Conservation (phyloP, 352 stramenopile species). For the Phytopythium kandeliae region DNA sequence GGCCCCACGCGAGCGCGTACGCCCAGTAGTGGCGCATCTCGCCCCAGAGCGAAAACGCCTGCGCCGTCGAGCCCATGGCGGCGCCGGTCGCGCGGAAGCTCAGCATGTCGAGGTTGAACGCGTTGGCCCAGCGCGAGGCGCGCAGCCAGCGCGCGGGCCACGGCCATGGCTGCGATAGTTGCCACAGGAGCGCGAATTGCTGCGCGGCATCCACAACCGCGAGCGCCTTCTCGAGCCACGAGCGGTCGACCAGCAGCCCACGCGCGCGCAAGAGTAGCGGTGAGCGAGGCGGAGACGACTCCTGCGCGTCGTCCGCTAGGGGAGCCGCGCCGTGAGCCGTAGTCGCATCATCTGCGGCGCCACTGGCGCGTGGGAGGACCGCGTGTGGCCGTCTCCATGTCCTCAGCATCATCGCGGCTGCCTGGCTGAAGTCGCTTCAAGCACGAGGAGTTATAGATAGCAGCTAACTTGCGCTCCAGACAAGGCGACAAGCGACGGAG, state of each 20-base stretch:
- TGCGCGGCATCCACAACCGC: slow-evolving; percentile 42
- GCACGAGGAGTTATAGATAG: too few species aligned
- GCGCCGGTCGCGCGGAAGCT: slow-evolving; percentile 44
- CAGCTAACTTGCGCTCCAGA: too few species aligned
- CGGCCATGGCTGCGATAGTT: slow-evolving; percentile 73
- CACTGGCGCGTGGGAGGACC: not conserved
- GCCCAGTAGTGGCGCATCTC: slow-evolving; percentile 54
- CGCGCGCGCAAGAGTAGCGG: not conserved
- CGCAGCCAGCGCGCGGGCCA: slow-evolving; percentile 54
- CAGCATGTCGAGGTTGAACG: slow-evolving; percentile 44
- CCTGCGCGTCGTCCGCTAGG: not conserved
- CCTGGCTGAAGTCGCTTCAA: too few species aligned
- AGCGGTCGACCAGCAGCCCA: slow-evolving; percentile 28
- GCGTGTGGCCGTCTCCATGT: not conserved
- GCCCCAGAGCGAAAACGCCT: slow-evolving; percentile 53
- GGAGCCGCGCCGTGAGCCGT: too few species aligned
- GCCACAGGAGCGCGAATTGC: slow-evolving; percentile 67
- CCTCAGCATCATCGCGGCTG: too few species aligned
- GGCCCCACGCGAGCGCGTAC: slow-evolving; percentile 39
- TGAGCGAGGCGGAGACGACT: not conserved
- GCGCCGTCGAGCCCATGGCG: slow-evolving; percentile 51
- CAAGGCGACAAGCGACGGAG: too few species aligned
- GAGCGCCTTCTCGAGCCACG: slow-evolving; percentile 57
- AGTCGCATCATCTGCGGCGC: too few species aligned
- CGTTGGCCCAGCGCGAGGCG: slow-evolving; percentile 44